Base-by-base conservation (phyloP, 768 basidiomycete genomes). In the Hemileccinum rubropunctum region DNA sequence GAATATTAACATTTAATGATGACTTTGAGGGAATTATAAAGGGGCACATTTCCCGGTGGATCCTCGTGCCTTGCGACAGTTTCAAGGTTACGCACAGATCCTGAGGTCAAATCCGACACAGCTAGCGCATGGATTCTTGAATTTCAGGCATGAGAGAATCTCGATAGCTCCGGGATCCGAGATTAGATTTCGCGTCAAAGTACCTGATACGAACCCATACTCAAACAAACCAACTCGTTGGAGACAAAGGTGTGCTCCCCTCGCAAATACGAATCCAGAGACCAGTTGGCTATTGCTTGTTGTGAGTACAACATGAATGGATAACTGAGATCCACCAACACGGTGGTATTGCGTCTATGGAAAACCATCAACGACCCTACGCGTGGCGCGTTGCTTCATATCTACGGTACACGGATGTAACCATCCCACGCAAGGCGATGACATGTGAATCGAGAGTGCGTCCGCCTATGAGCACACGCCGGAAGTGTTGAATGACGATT, bases 361-460 rank as follows among this genome's bases (percentile, higher is more conserved):
- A 30, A 30, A 30, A 9, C 28, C 28, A 30, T 30, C 28, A 8
- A 49, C 32, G 30, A 26, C 49, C 55, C 43, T 18, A n/a, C n/a
- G n/a, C n/a, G 15, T 4, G 37, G 49, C 30, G 37, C 28, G 34
- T 27, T 47, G 54, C 49, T 49, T 28, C 38, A 36, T 20, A 43
- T 17, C 51, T 38, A 54, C 42, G 23, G 33, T 36, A 49, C 42
- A 45, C 13, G 34, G 37, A 37, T 17, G 42, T 28, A 39, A 27
- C 18, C 23, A 37, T 45, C 51, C 47, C 47, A 52, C 34, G 39
- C 51, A 46, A 33, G 18, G 35, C 10, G 47, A 20, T 46, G 61
- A 52, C 58, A 40, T 63, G 52, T 35, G 55, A 63, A 51, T 26
- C 42, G 13, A 45, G 33, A 46, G 26, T 34, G 6, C 17, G 13